These are phyloP conservation scores for Arthroderma sp. DNA, from an alignment of 2,329 filamentous ascomycete genomes.

Conservation along the genomic window DNA sequence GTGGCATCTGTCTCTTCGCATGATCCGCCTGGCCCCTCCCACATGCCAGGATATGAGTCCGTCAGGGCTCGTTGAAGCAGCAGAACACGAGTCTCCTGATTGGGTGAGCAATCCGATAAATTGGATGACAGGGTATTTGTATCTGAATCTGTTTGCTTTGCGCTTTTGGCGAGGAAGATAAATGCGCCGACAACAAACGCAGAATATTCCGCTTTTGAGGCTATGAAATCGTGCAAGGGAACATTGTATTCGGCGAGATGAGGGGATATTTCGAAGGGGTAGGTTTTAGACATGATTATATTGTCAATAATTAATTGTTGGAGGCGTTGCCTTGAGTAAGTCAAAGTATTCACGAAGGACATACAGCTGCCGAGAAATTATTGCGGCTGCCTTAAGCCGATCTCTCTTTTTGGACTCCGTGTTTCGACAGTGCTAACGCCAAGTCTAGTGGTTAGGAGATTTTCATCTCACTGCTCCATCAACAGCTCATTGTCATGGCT, in stretches of 20 bases:
- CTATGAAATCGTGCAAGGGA: background rate
- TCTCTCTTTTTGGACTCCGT: no score
- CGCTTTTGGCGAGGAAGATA: background rate
- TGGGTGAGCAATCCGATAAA: background rate
- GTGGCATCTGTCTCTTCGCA: constrained; percentile 3
- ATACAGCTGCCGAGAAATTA: no score
- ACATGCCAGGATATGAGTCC: background rate
- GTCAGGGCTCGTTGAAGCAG: constrained; percentile 1
- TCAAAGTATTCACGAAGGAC: no score
- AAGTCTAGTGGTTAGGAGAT: no score
- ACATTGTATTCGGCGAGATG: constrained; percentile 2
- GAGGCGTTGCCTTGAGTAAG: no score
- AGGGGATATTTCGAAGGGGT: background rate
- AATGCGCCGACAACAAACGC: constrained; percentile 1
- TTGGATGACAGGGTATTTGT: background rate
- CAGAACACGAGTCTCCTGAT: background rate
- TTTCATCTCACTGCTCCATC: no score
- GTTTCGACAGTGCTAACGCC: no score
- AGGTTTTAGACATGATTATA: no score
- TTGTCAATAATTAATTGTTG: no score
- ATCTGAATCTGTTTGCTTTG: background rate
- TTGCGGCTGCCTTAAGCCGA: no score
- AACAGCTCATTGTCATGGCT: no score
- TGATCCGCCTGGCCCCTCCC: constrained; percentile 2
- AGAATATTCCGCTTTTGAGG: background rate